A percentile compares a stretch with the other conserved stretches of the same genome.
phyloP scores from a whole-genome alignment of 192 early-diverging fungal genomes.

The Rhizophlyctis rosea region DNA sequence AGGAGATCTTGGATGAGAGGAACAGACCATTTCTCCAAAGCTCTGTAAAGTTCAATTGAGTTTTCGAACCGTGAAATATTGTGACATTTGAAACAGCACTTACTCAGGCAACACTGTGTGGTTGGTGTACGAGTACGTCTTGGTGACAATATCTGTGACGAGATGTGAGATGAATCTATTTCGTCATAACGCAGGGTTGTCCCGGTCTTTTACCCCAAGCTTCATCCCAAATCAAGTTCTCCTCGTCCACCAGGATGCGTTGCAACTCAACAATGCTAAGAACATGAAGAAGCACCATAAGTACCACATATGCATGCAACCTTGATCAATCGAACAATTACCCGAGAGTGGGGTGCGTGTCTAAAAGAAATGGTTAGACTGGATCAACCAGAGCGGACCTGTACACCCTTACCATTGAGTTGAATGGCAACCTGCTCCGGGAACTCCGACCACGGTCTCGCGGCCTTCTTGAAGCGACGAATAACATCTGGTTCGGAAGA shows the following conservation, averaged over 20 bases:
- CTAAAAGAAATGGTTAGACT: conserved; percentile 26
- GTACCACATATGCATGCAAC: neutral
- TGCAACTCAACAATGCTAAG: conserved; percentile 84
- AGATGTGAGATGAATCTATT: neutral
- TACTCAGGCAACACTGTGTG: conserved; percentile 96
- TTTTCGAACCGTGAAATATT: neutral
- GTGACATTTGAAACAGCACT: conserved; percentile 7
- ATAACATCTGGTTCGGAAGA: conserved; percentile 59
- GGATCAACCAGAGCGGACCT: neutral
- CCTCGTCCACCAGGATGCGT: conserved; percentile 89
- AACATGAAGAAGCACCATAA: neutral
- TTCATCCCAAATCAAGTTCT: conserved; percentile 87
- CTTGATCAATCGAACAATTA: conserved; percentile 4
- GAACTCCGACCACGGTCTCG: conserved; percentile 81
- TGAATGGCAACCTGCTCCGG: conserved; percentile 93
- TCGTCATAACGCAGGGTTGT: neutral
- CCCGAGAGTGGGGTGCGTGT: conserved; percentile 96
- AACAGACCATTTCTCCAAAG: conserved; percentile 96
- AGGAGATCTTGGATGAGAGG: conserved; percentile 89
- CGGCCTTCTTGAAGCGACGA: conserved; percentile 89
- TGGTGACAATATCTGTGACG: conserved; percentile 56
- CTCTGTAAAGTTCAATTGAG: conserved; percentile 34
- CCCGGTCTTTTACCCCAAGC: conserved; percentile 91
- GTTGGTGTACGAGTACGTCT: conserved; percentile 96
- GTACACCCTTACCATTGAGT: conserved; percentile 66